phyloP scores from a whole-genome alignment of 495 filamentous ascomycete genomes.

The Copromyces sp. region DNA sequence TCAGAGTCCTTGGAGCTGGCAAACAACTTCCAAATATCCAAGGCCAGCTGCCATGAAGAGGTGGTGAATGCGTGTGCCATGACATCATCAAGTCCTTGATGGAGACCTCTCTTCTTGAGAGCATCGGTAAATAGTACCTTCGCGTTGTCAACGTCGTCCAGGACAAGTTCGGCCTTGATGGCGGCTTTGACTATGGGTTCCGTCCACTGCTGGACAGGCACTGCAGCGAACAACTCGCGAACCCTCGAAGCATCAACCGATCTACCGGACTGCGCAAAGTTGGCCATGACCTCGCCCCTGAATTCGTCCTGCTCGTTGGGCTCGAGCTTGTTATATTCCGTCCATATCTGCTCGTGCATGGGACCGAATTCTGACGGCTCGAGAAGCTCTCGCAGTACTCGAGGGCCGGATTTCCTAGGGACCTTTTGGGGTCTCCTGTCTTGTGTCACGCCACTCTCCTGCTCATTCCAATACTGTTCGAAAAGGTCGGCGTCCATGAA shows the following conservation, averaged over 20 bases:
- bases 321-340: constrained; percentile 15
- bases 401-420: not conserved
- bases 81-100: constrained; percentile 13
- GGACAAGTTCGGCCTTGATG: constrained; percentile 14
- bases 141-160: constrained; percentile 11
- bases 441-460: not conserved
- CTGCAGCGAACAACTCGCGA: constrained; percentile 12
- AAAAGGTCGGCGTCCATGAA: not conserved
- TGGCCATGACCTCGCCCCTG: constrained; percentile 7
- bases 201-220: constrained; percentile 13
- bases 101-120: constrained; percentile 9
- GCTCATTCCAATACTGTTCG: not conserved
- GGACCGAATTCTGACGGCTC: not conserved
- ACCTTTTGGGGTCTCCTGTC: not conserved
- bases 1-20: not conserved
- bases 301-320: constrained; percentile 3
- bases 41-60: constrained; percentile 14
- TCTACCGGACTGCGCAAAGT: constrained; percentile 16
- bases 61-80: constrained; percentile 14
- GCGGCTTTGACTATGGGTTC: constrained; percentile 13
- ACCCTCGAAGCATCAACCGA: constrained; percentile 17
- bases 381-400: constrained; percentile 1
- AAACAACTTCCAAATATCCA: constrained; percentile 13
- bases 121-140: constrained; percentile 11
- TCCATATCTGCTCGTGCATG: constrained; percentile 18